phyloP scores from a whole-genome alignment of 208 protist species.

The Wallacemonas rigidus region DNA sequence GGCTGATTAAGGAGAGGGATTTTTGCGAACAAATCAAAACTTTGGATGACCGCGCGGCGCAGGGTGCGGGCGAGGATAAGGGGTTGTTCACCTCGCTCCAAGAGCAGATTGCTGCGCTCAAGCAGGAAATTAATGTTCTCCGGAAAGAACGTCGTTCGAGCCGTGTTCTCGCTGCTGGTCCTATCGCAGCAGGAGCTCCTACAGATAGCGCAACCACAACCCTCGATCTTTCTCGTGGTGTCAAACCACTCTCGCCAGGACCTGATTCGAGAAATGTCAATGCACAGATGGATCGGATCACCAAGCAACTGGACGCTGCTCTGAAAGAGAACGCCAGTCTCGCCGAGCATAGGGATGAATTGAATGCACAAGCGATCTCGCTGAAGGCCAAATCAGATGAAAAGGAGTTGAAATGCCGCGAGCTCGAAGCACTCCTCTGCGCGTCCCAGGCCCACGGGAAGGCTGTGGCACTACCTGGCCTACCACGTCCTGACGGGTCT shows the following conservation, averaged over 20 bases:
- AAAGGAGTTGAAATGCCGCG: constrained; percentile 3
- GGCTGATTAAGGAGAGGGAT: constrained; percentile 40
- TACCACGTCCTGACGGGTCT: background rate
- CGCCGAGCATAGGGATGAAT: constrained; percentile 26
- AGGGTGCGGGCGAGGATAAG: constrained; percentile 34
- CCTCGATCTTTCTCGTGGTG: background rate
- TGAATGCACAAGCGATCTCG: background rate
- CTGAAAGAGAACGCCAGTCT: background rate
- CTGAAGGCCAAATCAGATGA: constrained; percentile 16
- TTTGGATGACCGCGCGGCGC: constrained; percentile 26
- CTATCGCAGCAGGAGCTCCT: background rate
- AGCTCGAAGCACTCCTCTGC: constrained; percentile 14
- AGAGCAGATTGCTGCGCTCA: constrained; percentile 56
- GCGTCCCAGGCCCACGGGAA: background rate
- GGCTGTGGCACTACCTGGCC: background rate
- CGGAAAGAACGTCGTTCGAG: constrained; percentile 7
- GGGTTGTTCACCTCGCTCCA: constrained; percentile 67
- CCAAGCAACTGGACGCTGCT: constrained; percentile 4
- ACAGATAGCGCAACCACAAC: constrained; percentile 9
- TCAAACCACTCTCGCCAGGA: background rate
- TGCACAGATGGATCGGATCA: background rate
- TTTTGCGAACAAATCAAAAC: constrained; percentile 41
- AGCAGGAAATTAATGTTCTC: constrained; percentile 34
- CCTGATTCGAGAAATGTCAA: background rate
- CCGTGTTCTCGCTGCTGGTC: background rate